These are phyloP conservation scores for Capsicum chinense DNA, from an alignment of 257 asterid genomes.

Conservation along the genomic window DNA sequence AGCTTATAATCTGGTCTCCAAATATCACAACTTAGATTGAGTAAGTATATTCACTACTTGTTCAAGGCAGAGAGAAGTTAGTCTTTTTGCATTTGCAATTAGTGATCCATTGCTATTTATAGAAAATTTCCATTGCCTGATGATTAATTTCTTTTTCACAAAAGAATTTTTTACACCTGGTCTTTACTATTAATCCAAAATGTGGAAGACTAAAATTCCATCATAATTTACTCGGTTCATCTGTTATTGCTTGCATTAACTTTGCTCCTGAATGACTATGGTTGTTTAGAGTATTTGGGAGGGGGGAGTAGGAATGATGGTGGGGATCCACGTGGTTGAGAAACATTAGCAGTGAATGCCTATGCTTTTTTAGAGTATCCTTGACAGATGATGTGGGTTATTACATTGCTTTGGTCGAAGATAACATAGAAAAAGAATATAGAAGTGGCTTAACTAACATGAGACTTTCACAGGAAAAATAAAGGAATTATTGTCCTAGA, in stretches of 20 bases:
- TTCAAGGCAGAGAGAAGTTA: neutral
- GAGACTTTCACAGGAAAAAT: neutral
- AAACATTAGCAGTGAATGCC: neutral
- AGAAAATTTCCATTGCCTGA: neutral
- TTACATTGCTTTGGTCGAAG: neutral
- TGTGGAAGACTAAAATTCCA: neutral
- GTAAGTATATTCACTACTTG: constrained; percentile 50
- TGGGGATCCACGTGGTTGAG: neutral
- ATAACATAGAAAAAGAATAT: neutral
- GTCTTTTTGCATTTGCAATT: neutral
- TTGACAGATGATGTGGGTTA: neutral
- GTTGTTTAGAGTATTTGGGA: neutral
- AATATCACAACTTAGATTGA: constrained; percentile 72
- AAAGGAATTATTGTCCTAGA: neutral
- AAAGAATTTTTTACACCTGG: neutral
- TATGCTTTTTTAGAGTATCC: neutral
- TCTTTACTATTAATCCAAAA: neutral
- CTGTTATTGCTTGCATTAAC: neutral
- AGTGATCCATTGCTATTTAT: neutral
- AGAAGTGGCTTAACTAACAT: neutral
- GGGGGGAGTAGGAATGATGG: neutral
- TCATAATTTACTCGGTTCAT: neutral
- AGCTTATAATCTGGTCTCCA: constrained; percentile 69
- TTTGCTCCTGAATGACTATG: neutral
- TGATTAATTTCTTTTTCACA: neutral